A percentile compares a stretch with the other conserved stretches of the same genome.
phyloP scores from a whole-genome alignment of 495 filamentous ascomycete species.

The Lineolata rhizophorae region DNA sequence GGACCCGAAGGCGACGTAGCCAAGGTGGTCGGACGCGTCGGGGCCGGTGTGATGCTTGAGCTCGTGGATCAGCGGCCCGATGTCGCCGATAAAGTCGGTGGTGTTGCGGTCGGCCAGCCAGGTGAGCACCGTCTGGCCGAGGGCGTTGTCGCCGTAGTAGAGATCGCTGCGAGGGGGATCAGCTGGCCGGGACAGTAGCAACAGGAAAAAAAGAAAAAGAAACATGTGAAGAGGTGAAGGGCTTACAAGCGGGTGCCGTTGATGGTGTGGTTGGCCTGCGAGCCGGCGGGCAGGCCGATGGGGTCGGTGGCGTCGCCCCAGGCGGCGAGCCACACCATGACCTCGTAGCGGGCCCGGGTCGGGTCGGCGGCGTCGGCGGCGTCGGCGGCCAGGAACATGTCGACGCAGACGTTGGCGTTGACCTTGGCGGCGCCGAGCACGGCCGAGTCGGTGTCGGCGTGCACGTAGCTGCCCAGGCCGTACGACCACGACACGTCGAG shows the following conservation, averaged over 20 bases:
- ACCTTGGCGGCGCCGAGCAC: constrained; percentile 9
- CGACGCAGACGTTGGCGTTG: constrained; percentile 23
- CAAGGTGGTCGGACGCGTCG: constrained; percentile 14
- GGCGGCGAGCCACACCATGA: constrained; percentile 24
- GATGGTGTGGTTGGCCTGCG: constrained; percentile 7
- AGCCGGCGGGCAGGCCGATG: constrained; percentile 9
- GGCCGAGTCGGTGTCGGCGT: constrained; percentile 4
- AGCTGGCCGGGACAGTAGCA: background rate
- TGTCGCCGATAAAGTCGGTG: constrained; percentile 17
- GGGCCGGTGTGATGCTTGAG: constrained; percentile 10
- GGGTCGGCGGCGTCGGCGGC: constrained; percentile 12
- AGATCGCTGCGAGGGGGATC: constrained; percentile 11
- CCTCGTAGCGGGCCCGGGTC: constrained; percentile 18
- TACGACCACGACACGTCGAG: constrained; percentile 20
- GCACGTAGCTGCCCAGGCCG: constrained; percentile 13
- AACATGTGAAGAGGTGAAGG: background rate
- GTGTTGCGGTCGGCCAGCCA: constrained; percentile 13
- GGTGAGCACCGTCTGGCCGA: constrained; percentile 16
- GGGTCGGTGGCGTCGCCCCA: constrained; percentile 6
- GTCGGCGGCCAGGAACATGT: constrained; percentile 24
- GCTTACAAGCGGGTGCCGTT: constrained; percentile 19
- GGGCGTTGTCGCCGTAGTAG: constrained; percentile 12
- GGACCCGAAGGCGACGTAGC: constrained; percentile 20
- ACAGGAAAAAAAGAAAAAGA: background rate
- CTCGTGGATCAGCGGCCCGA: constrained; percentile 17